A percentile compares a stretch with the other conserved stretches of the same genome.
Evolutionary conservation across 2,329 filamentous ascomycete species (phyloP).

Genomic region (Phaeosphaeria sp.): DNA sequence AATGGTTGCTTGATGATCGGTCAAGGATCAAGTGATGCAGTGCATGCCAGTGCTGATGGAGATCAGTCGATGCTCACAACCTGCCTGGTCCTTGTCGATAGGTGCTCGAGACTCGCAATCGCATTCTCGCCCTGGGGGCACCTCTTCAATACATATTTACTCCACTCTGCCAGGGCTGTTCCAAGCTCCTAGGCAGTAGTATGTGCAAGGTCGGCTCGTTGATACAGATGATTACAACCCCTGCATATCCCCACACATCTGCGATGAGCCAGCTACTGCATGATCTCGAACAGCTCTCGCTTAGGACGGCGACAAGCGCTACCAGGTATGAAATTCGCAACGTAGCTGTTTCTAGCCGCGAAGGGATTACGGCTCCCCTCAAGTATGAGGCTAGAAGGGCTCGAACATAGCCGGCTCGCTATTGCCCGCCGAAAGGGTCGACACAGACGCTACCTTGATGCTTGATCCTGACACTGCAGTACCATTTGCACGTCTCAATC

Average conservation of each 20-base stretch:
- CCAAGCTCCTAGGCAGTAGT: not conserved
- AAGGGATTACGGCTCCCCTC: conserved; percentile 10
- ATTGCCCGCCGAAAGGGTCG: conserved; percentile 16
- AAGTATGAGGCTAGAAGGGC: conserved; percentile 16
- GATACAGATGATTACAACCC: conserved; percentile 2
- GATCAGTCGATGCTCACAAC: not conserved
- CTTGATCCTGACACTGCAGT: conserved; percentile 16
- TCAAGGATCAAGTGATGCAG: conserved; percentile 1
- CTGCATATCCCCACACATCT: conserved; percentile 18
- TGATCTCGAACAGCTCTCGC: conserved; percentile 22
- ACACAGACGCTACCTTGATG: conserved; percentile 11
- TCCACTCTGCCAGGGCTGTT: not conserved
- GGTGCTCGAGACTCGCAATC: not conserved
- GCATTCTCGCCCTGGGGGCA: not conserved
- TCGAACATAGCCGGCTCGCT: conserved; percentile 11
- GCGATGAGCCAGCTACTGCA: conserved; percentile 21
- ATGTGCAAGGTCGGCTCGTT: not conserved
- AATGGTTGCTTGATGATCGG: not conserved
- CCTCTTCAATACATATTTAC: not conserved
- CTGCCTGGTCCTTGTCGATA: not conserved
- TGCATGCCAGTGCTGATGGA: not conserved
- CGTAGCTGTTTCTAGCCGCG: conserved; percentile 11
- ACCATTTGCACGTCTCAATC: not conserved
- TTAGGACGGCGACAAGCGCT: conserved; percentile 12
- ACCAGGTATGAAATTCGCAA: conserved; percentile 7